Percentiles rank a stretch among this genome's conserved stretches.
phyloP scores from a whole-genome alignment of 2,329 filamentous ascomycete genomes.

The Colletotrichum acutatum region DNA sequence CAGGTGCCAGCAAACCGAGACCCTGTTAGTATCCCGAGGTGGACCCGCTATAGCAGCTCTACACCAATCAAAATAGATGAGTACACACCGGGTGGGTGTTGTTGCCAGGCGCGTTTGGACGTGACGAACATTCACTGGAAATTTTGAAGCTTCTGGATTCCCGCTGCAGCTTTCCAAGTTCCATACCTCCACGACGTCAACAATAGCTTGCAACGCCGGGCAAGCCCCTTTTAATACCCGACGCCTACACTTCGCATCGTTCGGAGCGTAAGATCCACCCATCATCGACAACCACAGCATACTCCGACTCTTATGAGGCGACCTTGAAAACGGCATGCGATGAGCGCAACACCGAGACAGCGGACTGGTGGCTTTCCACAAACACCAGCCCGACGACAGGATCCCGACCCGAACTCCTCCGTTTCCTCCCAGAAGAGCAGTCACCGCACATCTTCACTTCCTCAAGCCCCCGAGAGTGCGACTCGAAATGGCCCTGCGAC shows the following conservation, averaged over 20 bases:
- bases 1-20: background rate
- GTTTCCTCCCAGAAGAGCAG: slow-evolving; percentile 19
- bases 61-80: slow-evolving; percentile 5
- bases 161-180: slow-evolving; percentile 3
- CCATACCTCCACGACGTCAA: slow-evolving; percentile 20
- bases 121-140: slow-evolving; percentile 45
- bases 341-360: slow-evolving; percentile 86
- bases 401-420: slow-evolving; percentile 37
- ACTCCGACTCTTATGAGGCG: slow-evolving; percentile 28
- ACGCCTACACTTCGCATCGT: background rate
- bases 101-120: slow-evolving; percentile 48
- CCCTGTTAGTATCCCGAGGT: slow-evolving; percentile 17
- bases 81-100: slow-evolving; percentile 28
- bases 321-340: slow-evolving; percentile 67
- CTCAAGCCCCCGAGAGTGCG: slow-evolving; percentile 58
- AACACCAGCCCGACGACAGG: slow-evolving; percentile 66
- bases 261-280: background rate
- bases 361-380: slow-evolving; percentile 84
- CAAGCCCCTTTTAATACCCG: background rate
- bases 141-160: slow-evolving; percentile 26
- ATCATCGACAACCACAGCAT: background rate
- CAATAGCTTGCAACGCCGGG: slow-evolving; percentile 21
- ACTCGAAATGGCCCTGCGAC: slow-evolving; percentile 36
- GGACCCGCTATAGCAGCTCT: background rate
- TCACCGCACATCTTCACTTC: slow-evolving; percentile 47